Evolutionary conservation across 441 rosid genomes (phyloP).

Genomic region (Hypseocharis bilobata): DNA sequence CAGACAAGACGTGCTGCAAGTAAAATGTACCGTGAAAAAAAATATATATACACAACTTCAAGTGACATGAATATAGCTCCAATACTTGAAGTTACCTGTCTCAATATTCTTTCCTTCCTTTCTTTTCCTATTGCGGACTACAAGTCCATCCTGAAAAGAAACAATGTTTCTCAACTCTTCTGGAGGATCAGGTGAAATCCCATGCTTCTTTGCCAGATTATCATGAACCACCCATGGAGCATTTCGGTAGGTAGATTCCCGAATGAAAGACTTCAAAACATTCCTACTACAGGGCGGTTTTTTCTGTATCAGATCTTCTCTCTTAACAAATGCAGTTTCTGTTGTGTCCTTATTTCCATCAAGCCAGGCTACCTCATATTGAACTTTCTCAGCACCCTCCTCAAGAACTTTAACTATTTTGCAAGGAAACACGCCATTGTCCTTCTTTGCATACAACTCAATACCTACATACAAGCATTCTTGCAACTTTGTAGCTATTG

Average conservation of each 20-base stretch:
- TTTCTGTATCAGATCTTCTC: conserved; percentile 62
- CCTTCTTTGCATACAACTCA: conserved; percentile 55
- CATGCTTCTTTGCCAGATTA: conserved; percentile 56
- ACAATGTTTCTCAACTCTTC: conserved; percentile 46
- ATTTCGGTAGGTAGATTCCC: conserved; percentile 77
- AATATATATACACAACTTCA: background rate
- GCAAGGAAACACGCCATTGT: conserved; percentile 47
- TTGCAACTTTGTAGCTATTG: conserved; percentile 50
- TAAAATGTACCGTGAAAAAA: background rate
- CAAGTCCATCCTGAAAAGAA: conserved; percentile 53
- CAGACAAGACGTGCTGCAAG: background rate
- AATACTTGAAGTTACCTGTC: conserved; percentile 24
- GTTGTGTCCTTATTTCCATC: conserved; percentile 45
- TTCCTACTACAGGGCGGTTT: conserved; percentile 69
- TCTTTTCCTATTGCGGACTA: conserved; percentile 42
- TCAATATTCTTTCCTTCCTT: conserved; percentile 34
- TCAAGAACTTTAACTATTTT: conserved; percentile 47
- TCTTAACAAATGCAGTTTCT: conserved; percentile 39
- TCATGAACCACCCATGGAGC: conserved; percentile 83
- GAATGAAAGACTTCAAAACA: conserved; percentile 74
- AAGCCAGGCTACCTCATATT: conserved; percentile 66
- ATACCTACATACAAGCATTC: conserved; percentile 52
- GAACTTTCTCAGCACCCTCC: conserved; percentile 30
- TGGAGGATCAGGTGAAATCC: conserved; percentile 55
- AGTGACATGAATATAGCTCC: conserved; percentile 5